Base-by-base conservation (phyloP, 2,329 filamentous ascomycete species). In the Atkinsonella hypoxylon region DNA sequence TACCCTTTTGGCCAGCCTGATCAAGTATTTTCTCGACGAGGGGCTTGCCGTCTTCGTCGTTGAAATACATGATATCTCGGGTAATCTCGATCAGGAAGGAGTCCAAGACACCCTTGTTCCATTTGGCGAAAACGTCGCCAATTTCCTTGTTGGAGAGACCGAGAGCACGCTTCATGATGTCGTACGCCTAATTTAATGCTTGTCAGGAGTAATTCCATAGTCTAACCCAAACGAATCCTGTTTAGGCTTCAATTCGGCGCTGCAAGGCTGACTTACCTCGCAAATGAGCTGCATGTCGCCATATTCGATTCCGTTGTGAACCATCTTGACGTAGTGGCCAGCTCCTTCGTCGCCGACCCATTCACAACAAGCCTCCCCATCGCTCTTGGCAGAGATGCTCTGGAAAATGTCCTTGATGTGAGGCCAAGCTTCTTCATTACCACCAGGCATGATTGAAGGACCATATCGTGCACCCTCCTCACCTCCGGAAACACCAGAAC, bases 321-420 rank as follows among this genome's bases (percentile, higher is more conserved):
- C 93, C 93, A 98, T 98, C 87, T 98, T 98, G 79, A 98, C 91
- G 80, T 96, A 98, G 84, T 98, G 93, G 64, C 93, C 93, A 75
- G 93, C 88, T 82, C 93, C 93, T 73, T 97, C 89, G 75, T 97
- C 93, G 77, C 93, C 93, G 64, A 98, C 93, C 93, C 93, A 98
- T 75, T 98, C 93, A 69, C 93, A 98, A 83, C 93, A 98, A 59
- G 93, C 76, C 81, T 98, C 93, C 64, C 84, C 85, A 66, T 96
- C 91, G 72, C 87, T 94, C 83, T 98, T 97, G 72, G 93, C 93
- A 57, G 93, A 81, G 69, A 98, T 95, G 77, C 82, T 82, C 78
- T 98, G 93, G 81, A 98, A 95, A 67, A 98, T 87, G 65, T 97
- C 90, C 83, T 98, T 97, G 78, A 98, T 94, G 74, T 87, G 82